Base-by-base conservation (phyloP, 169 alveolate genomes). In the Cryptosporidium sp. region DNA sequence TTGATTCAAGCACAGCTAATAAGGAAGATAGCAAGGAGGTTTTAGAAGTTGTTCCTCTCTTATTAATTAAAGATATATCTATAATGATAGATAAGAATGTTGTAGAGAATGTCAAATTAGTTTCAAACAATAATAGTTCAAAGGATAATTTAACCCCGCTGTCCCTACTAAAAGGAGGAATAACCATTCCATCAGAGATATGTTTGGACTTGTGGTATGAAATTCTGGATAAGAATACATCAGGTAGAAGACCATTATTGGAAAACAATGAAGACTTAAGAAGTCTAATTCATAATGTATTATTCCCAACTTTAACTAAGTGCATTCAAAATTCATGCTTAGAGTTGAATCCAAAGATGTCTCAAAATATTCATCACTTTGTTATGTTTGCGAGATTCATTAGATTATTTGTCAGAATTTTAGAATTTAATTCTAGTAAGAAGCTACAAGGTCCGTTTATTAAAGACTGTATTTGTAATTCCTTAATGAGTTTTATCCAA, bases 341-440 rank as follows among this genome's bases (percentile, higher is more conserved):
- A 39, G 75, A 62, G 41, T 65, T 80, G 26, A 65, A 80, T 29
- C 35, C 62, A 41, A 41, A 39, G 7, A 62, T 80, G 75, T 80
- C 89, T 18, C 89, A 80, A 14, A 80, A 59, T 41, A 48, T 80
- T n/a, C 43, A 62, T 26, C 69, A 65, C 18, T 80, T 80, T 65
- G 80, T 80, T 37, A 80, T 65, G 75, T 80, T 80, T 62, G 89
- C 89, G 14, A 80, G 89, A 45, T 80, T 43, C 21, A 62, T 80
- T 18, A 41, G 89, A 16, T 26, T 80, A 3, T 65, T 80, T 48
- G 35, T 80, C 26, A 37, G 45, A 33, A 62, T 80, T 45, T 18
- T 80, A 35, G 86, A 73, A 41, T 73, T 51, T 35, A 73, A 73
- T 35, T 39, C 68, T 1, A 58, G 50, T 31, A 62, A 62, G 16